These are phyloP conservation scores for Fusarium sambucinum DNA, from an alignment of 2,329 filamentous ascomycete genomes.

Conservation along the genomic window DNA sequence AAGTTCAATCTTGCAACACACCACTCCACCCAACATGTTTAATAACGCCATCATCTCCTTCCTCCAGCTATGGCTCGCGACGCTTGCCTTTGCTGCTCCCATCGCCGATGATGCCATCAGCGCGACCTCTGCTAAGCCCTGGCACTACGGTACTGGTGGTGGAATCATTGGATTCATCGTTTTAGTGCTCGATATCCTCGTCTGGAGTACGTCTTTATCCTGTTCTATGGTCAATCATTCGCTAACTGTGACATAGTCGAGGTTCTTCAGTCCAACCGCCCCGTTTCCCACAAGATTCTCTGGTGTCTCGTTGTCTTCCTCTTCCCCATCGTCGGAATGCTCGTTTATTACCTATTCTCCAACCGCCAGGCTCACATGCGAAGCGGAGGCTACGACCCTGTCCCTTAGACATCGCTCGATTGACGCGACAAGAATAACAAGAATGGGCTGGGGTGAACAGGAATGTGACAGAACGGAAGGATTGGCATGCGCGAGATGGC, in stretches of 20 bases:
- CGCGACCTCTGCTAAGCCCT: constrained; percentile 57
- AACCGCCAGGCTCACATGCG: constrained; percentile 68
- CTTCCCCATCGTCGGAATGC: constrained; percentile 71
- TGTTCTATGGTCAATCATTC: not conserved
- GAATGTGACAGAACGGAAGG: not conserved
- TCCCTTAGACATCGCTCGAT: constrained; percentile 3
- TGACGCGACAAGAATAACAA: not conserved
- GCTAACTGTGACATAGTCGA: constrained; percentile 61
- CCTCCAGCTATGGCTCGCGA: constrained; percentile 58
- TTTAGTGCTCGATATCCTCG: constrained; percentile 71
- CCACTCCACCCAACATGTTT: constrained; percentile 17
- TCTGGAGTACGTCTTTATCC: constrained; percentile 66
- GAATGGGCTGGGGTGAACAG: not conserved
- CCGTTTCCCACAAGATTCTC: constrained; percentile 67
- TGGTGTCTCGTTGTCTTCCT: constrained; percentile 74
- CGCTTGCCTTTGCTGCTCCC: constrained; percentile 62
- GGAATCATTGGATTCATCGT: constrained; percentile 72
- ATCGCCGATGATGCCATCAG: constrained; percentile 45
- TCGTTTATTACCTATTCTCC: constrained; percentile 74
- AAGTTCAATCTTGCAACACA: not conserved
- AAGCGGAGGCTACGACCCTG: constrained; percentile 65
- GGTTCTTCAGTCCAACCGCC: constrained; percentile 72
- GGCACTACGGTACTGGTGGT: constrained; percentile 71
- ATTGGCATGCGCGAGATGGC: rapidly evolving
- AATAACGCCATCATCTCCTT: constrained; percentile 35